phyloP scores from a whole-genome alignment of 345 rosid species.

The Crucihimalaya himalaica region DNA sequence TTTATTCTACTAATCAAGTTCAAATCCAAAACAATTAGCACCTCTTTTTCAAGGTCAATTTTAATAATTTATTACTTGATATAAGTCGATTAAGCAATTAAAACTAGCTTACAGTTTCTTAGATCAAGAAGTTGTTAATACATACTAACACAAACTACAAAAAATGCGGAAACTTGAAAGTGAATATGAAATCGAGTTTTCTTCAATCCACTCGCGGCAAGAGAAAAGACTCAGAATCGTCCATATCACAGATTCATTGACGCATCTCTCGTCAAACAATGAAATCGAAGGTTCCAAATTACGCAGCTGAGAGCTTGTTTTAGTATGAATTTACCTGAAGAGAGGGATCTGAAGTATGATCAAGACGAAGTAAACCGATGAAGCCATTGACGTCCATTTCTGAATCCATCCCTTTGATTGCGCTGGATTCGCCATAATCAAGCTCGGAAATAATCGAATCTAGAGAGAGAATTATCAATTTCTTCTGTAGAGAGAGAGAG shows the following conservation, averaged over 20 bases:
- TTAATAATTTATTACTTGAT: neutral
- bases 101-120: constrained; percentile 9
- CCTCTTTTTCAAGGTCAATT: neutral
- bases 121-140: constrained; percentile 9
- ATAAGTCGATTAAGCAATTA: neutral
- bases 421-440: constrained; percentile 45
- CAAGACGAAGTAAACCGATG: constrained; percentile 73
- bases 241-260: too few species aligned
- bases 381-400: constrained; percentile 56
- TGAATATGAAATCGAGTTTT: neutral
- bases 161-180: constrained; percentile 10
- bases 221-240: too few species aligned
- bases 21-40: neutral
- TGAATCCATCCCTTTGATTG: constrained; percentile 60
- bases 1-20: constrained; percentile 15
- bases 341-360: constrained; percentile 92
- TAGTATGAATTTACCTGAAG: constrained; percentile 58
- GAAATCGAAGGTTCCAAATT: constrained; percentile 14
- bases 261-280: neutral
- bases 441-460: neutral
- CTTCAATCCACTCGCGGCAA: neutral
- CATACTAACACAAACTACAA: neutral
- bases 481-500: constrained; percentile 16
- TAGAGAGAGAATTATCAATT: constrained; percentile 11
- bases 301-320: neutral